Conservation (phyloP, 192 early-diverging fungal genomes). For the Coemansia sp. region DNA sequence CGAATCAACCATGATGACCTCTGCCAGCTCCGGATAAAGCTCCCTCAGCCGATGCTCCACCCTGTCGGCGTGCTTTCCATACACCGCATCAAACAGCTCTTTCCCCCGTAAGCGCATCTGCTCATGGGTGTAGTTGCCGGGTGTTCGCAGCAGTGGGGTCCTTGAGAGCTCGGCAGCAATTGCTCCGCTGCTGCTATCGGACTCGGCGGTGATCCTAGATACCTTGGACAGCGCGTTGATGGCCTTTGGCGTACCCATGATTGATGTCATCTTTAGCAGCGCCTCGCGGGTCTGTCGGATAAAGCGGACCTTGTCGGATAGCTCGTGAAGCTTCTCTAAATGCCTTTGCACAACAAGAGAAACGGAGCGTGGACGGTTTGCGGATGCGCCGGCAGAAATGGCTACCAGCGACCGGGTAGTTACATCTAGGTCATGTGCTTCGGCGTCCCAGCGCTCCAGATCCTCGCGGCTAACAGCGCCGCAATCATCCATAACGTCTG, state of each 20-base stretch:
- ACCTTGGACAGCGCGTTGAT: slow-evolving; percentile 35
- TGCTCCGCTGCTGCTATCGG: not conserved
- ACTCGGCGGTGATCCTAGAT: slow-evolving; percentile 9
- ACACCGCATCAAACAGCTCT: slow-evolving; percentile 25
- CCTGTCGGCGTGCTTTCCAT: slow-evolving; percentile 16
- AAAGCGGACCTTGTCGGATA: slow-evolving; percentile 16
- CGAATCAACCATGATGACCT: slow-evolving; percentile 32
- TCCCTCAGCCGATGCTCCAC: slow-evolving; percentile 23
- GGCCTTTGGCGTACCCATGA: slow-evolving; percentile 34
- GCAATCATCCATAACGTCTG: not conserved
- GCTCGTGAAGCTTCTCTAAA: slow-evolving; percentile 12
- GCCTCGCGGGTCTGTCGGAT: slow-evolving; percentile 36
- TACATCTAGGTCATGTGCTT: slow-evolving; percentile 13
- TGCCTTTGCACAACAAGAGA: slow-evolving; percentile 11
- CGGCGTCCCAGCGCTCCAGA: slow-evolving; percentile 13
- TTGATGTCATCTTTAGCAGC: slow-evolving; percentile 38
- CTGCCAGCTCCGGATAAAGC: slow-evolving; percentile 38
- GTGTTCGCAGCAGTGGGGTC: not conserved
- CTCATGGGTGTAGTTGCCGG: slow-evolving; percentile 12
- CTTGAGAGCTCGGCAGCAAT: slow-evolving; percentile 14
- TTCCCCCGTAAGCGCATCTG: slow-evolving; percentile 22
- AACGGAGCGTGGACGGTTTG: slow-evolving; percentile 19
- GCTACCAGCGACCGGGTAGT: slow-evolving; percentile 21
- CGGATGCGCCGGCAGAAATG: slow-evolving; percentile 16
- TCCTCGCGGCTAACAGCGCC: not conserved